Base-by-base conservation (phyloP, 805 yeast species). In the Candida saitoana region DNA sequence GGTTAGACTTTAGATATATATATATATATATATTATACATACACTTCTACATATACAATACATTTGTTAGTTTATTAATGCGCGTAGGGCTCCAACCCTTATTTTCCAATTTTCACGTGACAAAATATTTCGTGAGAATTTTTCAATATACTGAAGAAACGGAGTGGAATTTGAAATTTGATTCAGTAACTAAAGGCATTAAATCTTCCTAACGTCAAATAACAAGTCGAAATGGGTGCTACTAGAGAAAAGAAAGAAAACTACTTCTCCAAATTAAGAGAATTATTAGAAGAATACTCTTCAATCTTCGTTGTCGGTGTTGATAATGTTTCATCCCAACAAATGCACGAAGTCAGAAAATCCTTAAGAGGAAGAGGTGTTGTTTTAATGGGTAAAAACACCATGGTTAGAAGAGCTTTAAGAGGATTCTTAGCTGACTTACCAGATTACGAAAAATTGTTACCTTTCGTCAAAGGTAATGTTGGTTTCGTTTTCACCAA, bases 401-500 rank as follows among this genome's bases (percentile, higher is more conserved):
- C 99, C 82, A 91, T 93, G 98, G 96, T 93, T 59, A 88, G 99
- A 81, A 89, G 98, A 79, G 99, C 99, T 69, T 78, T 93, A 81
- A 89, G 99, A 79, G 93, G 89, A 64, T 87, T 88, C 84, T 68
- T 90, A 59, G 41, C 83, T 64, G 98, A 91, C 70, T 80, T 87
- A 76, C 97, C 98, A 71, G 97, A 93, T 63, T 86, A 71, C 69
- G 99, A 93, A 80, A 89, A 84, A 74, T 73, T 93, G 63, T 77
- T 93, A 74, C 98, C 99, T 59, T 84, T 75, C 79, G 81, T 95
- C 72, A 88, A 74, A 74, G 99, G 99, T 77, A 93, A 93, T 80
- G 90, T 93, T 77, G 99, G 99, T 82, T 93, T 93, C 86, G 85
- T 93, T 57, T 93, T 93, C 96, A 93, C 99, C 79, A 93, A 93